Conservation (phyloP, 2,329 filamentous ascomycete species). For the Coniella lustricola region DNA sequence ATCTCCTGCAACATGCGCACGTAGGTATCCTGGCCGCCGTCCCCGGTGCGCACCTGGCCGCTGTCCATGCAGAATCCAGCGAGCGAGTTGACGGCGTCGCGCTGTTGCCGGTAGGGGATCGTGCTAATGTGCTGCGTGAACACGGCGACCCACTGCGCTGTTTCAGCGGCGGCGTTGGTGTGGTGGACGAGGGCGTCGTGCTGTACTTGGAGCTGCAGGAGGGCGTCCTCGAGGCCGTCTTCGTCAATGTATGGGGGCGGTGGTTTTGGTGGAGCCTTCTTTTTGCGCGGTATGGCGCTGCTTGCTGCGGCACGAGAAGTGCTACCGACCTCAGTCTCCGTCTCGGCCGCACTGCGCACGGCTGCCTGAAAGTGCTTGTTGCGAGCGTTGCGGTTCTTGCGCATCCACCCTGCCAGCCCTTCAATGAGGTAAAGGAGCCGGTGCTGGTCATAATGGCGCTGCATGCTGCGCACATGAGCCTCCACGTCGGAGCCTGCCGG, state of each 20-base stretch:
- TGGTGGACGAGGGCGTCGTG: constrained; percentile 66
- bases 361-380: constrained; percentile 62
- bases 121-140: constrained; percentile 77
- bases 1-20: constrained; percentile 72
- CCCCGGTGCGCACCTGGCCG: constrained; percentile 67
- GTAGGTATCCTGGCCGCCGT: constrained; percentile 60
- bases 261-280: constrained; percentile 31
- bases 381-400: constrained; percentile 59
- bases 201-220: constrained; percentile 62
- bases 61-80: constrained; percentile 72
- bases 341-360: constrained; percentile 44
- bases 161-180: constrained; percentile 52
- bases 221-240: constrained; percentile 61
- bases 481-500: constrained; percentile 45
- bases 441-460: constrained; percentile 42
- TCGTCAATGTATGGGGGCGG: constrained; percentile 53
- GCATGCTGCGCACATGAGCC: constrained; percentile 50
- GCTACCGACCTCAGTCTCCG: constrained; percentile 6
- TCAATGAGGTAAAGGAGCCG: constrained; percentile 66
- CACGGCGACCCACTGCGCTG: constrained; percentile 63
- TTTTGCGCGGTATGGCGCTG: constrained; percentile 23
- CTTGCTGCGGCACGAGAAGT: constrained; percentile 15
- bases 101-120: constrained; percentile 59
- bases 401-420: constrained; percentile 58
- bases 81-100: constrained; percentile 40